Conservation (phyloP, 805 yeast species). For the Sugiyamaella americana region DNA sequence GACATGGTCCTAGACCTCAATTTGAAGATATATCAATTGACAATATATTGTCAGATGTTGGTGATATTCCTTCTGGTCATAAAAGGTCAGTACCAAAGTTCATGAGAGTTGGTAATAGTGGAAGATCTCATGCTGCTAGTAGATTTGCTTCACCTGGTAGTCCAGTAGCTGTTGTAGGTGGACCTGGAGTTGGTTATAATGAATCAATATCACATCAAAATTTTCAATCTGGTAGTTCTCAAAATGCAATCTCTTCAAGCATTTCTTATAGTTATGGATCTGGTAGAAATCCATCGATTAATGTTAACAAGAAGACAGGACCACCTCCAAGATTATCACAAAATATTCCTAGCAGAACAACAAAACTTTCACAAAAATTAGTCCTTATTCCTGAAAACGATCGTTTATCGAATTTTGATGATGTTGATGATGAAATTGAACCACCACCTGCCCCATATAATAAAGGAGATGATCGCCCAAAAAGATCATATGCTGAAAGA, state of each 20-base stretch:
- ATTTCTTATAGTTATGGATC: neutral
- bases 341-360: slow-evolving; percentile 48
- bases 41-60: slow-evolving; percentile 64
- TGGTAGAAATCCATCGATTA: neutral
- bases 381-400: slow-evolving; percentile 67
- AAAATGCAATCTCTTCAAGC: too few relatives aligned
- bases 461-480: slow-evolving; percentile 4
- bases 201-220: neutral
- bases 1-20: slow-evolving; percentile 18
- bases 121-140: neutral
- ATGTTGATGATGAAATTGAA: slow-evolving; percentile 24
- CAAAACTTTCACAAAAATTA: slow-evolving; percentile 78
- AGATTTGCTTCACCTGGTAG: neutral
- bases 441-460: slow-evolving; percentile 20
- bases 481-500: slow-evolving; percentile 31
- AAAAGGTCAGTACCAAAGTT: slow-evolving; percentile 37
- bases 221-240: neutral
- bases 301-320: neutral
- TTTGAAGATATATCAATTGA: slow-evolving; percentile 80
- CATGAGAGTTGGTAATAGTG: neutral
- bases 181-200: neutral
- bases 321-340: slow-evolving; percentile 21
- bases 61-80: slow-evolving; percentile 85
- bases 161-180: neutral
- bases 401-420: slow-evolving; percentile 16